phyloP scores from a whole-genome alignment of 78 protist genomes.

The Cavenderia fasciculata region DNA sequence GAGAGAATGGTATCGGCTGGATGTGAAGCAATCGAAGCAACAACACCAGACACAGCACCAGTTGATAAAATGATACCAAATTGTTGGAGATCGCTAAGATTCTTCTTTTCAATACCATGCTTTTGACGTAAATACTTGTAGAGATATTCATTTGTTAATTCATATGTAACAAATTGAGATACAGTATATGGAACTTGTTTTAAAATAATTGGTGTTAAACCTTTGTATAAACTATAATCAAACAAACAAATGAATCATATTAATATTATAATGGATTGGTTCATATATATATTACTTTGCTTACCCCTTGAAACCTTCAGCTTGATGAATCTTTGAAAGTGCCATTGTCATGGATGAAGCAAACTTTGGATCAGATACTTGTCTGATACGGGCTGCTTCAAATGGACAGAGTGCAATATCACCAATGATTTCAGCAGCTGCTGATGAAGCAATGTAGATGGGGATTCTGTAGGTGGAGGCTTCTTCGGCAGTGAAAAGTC shows the following conservation, averaged over 20 bases:
- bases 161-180: conserved; percentile 85
- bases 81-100: conserved; percentile 56
- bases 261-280: no score
- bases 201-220: conserved; percentile 85
- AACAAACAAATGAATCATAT: no score
- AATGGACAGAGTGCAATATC: conserved; percentile 91
- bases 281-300: neutral
- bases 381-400: conserved; percentile 82
- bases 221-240: conserved; percentile 35
- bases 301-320: conserved; percentile 61
- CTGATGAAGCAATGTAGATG: conserved; percentile 85
- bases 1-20: conserved; percentile 94
- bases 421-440: conserved; percentile 88
- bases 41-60: conserved; percentile 94
- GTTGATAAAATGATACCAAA: conserved; percentile 88
- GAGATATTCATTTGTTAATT: conserved; percentile 68
- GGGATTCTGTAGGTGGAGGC: conserved; percentile 70
- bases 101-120: neutral
- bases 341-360: conserved; percentile 24
- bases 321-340: conserved; percentile 13
- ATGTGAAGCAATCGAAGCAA: conserved; percentile 94
- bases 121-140: conserved; percentile 9
- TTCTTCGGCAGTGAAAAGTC: conserved; percentile 79
- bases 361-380: conserved; percentile 76
- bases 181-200: conserved; percentile 96